Percentiles rank a stretch among this genome's conserved stretches.
Evolutionary conservation across 176 grass and related monocot genomes (phyloP).

Genomic region (Phoenix dactylifera): DNA sequence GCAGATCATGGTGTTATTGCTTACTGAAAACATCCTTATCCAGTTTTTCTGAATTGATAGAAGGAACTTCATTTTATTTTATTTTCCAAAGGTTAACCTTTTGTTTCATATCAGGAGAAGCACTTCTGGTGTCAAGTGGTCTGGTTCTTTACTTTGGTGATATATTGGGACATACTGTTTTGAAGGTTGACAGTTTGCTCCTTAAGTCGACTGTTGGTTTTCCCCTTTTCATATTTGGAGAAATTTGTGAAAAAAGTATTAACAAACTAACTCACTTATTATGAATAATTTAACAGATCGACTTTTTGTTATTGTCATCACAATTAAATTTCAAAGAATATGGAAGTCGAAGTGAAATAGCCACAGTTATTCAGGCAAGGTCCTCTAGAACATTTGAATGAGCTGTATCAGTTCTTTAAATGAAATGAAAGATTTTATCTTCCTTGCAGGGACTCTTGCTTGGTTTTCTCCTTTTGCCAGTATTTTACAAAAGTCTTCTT

Average conservation of each 20-base stretch:
- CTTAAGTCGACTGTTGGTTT: neutral
- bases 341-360: constrained; percentile 53
- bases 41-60: too few relatives aligned
- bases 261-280: constrained; percentile 5
- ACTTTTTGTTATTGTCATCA: constrained; percentile 25
- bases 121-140: constrained; percentile 71
- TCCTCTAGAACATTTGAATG: constrained; percentile 15
- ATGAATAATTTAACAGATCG: constrained; percentile 30
- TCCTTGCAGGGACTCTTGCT: constrained; percentile 64
- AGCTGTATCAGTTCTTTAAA: constrained; percentile 14
- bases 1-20: too few relatives aligned
- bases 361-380: constrained; percentile 73
- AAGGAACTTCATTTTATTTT: neutral
- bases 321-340: constrained; percentile 30
- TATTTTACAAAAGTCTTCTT: constrained; percentile 55
- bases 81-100: constrained; percentile 3
- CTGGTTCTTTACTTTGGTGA: constrained; percentile 82
- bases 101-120: constrained; percentile 62
- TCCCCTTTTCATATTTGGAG: neutral
- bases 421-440: neutral
- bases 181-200: constrained; percentile 38
- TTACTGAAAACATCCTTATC: too few relatives aligned
- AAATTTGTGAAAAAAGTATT: neutral
- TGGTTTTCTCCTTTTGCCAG: constrained; percentile 68
- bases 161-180: constrained; percentile 54